phyloP scores from a whole-genome alignment of 805 yeast genomes.

The Schwanniomyces occidentalis region DNA sequence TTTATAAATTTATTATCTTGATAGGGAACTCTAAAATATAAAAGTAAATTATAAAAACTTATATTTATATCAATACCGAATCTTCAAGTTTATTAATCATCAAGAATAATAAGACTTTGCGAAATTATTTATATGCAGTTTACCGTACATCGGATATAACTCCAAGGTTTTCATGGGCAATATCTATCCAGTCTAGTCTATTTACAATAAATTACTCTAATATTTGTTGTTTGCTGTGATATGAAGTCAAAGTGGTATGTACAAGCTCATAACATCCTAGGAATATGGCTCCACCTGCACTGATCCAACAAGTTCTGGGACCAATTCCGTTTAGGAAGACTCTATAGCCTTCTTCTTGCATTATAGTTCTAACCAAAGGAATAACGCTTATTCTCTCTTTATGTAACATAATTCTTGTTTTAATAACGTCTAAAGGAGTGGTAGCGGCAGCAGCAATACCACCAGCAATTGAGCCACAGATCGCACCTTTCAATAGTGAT shows the following conservation, averaged over 20 bases:
- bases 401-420: slow-evolving; percentile 83
- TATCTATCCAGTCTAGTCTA: too few relatives aligned
- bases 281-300: slow-evolving; percentile 98
- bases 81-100: too few relatives aligned
- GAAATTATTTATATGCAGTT: too few relatives aligned
- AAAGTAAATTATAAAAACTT: too few relatives aligned
- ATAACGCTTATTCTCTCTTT: slow-evolving; percentile 47
- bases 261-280: slow-evolving; percentile 88
- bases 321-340: slow-evolving; percentile 86
- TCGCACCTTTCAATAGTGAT: slow-evolving; percentile 74
- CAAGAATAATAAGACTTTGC: too few relatives aligned
- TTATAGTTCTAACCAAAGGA: slow-evolving; percentile 50
- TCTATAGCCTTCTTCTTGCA: slow-evolving; percentile 68
- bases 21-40: too few relatives aligned
- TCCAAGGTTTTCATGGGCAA: too few relatives aligned
- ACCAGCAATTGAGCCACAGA: slow-evolving; percentile 82
- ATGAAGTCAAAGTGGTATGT: slow-evolving; percentile 30
- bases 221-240: not conserved
- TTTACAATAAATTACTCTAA: too few relatives aligned
- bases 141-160: too few relatives aligned
- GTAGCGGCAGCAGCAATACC: slow-evolving; percentile 80
- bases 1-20: too few relatives aligned
- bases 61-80: slow-evolving; percentile 1
- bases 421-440: slow-evolving; percentile 77
- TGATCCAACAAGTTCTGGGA: slow-evolving; percentile 96